Base-by-base conservation (phyloP, 139 green algal species). In the Chlorella sp. region DNA sequence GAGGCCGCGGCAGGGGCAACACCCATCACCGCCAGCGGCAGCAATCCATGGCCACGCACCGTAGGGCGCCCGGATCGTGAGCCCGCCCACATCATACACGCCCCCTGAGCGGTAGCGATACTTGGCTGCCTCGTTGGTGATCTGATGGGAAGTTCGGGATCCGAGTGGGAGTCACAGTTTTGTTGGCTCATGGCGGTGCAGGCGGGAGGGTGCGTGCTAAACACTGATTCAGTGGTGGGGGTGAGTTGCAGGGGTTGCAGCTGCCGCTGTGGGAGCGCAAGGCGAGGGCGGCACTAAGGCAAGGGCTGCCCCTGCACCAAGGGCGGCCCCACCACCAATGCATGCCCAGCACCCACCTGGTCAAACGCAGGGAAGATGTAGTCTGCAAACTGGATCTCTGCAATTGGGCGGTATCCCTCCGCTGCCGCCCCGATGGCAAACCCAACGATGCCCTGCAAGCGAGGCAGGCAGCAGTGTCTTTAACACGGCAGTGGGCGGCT, bases 291-390 rank as follows among this genome's bases (percentile, higher is more conserved):
- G n/a, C n/a, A n/a, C n/a, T n/a, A n/a, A n/a, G n/a, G n/a, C n/a
- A 32, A 38, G 32, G 1, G 20, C 5, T 51, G 44, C n/a, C n/a
- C n/a, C n/a, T n/a, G n/a, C n/a, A n/a, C n/a, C n/a, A n/a, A n/a
- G n/a, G n/a, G n/a, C n/a, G n/a, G n/a, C n/a, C n/a, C n/a, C n/a
- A n/a, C n/a, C n/a, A n/a, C n/a, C n/a, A n/a, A n/a, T n/a, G n/a
- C n/a, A n/a, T n/a, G n/a, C n/a, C n/a, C n/a, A n/a, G n/a, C n/a
- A 15, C 76, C 34, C 32, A 44, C 80, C 87, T 98, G 96, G 78
- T 99, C 96, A 88, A 98, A 98, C 6, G 96, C 96, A 0, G 96
- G 96, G 85, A 95, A 98, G 39, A 98, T 98, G 91, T 98, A 98
- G 88, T 98, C 93, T 2, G 93, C 87, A 55, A 84, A 87, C 34